Base-by-base conservation (phyloP, 2,329 filamentous ascomycete genomes). In the Colletotrichum tropicicola region DNA sequence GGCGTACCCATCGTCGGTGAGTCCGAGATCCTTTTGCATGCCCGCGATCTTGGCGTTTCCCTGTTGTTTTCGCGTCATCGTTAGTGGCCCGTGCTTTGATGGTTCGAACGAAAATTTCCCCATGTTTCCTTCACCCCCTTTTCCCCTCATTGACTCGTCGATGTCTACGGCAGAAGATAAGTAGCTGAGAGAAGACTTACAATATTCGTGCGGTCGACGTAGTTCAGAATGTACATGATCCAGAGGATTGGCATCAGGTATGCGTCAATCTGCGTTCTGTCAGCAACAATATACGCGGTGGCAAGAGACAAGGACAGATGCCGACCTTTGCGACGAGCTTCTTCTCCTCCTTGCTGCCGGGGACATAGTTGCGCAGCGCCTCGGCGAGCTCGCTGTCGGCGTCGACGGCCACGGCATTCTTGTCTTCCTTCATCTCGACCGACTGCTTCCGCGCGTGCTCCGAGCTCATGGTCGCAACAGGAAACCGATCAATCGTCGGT, bases 1-100 rank as follows among this genome's bases (percentile, higher is more conserved):
- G 1, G 79, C 81, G 70, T 87, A 87, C 68, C 86, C 73, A 62
- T 78, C 77, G 4, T 82, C 83, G n/a, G 73, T 75, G 51, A 85
- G 78, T 0, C 72, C 61, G 17, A 85, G 74, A 59, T 85, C 83
- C 17, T 75, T 71, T 5, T 75, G 74, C 82, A 85, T 85, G 12
- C 83, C 83, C 4, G 82, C 82, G 49, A 84, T 79, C 70, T 82
- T 84, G 19, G 83, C 83, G 59, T 85, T 85, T 30, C 82, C 83
- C 69, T 71, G 21, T 12, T 3, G 8, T 27, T 47, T 25, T 15
- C 6, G 27, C n/a, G 13, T 5, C 7, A n/a, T 15, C 13, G 43
- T 65, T 27, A 65, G 49, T 28, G 28, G 49, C 3, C 49, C 21
- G 57, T 49, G 6, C 7, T 28, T 52, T 17, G 12, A 13, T 35